Percentiles rank a stretch among this genome's conserved stretches.
These are phyloP conservation scores for Huiozyma naganishii DNA, from an alignment of 805 yeast species.

Conservation along the genomic window DNA sequence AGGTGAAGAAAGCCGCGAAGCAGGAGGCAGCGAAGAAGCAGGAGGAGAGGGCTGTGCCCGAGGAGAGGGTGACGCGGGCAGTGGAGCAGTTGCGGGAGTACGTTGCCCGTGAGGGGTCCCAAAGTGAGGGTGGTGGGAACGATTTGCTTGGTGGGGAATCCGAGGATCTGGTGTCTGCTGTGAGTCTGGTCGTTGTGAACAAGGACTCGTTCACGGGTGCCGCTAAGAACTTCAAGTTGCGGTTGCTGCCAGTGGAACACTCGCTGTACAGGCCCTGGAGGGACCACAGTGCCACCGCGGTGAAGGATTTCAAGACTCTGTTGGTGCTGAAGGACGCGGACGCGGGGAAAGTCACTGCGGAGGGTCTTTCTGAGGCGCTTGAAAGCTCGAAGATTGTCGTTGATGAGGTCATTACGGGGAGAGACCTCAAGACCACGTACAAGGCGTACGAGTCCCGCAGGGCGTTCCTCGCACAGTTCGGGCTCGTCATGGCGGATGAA, in stretches of 20 bases:
- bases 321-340: slow-evolving; percentile 33
- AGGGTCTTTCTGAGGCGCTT: slow-evolving; percentile 64
- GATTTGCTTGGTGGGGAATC: slow-evolving; percentile 47
- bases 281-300: slow-evolving; percentile 20
- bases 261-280: slow-evolving; percentile 25
- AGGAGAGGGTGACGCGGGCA: slow-evolving; percentile 37
- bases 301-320: slow-evolving; percentile 29
- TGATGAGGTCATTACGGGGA: slow-evolving; percentile 52
- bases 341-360: slow-evolving; percentile 25
- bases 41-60: slow-evolving; percentile 17
- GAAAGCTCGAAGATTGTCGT: slow-evolving; percentile 23
- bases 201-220: slow-evolving; percentile 47
- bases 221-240: slow-evolving; percentile 50
- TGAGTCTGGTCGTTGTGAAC: slow-evolving; percentile 54
- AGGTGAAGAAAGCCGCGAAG: slow-evolving; percentile 1
- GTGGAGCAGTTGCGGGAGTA: slow-evolving; percentile 57
- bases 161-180: slow-evolving; percentile 32
- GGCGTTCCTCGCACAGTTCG: slow-evolving; percentile 55
- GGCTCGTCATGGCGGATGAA: slow-evolving; percentile 78
- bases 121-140: slow-evolving; percentile 9
- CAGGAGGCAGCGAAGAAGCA: slow-evolving; percentile 6
- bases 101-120: slow-evolving; percentile 26
- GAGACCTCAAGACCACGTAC: slow-evolving; percentile 72
- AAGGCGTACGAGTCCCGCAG: slow-evolving; percentile 85
- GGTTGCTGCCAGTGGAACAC: slow-evolving; percentile 32